Conservation (phyloP, 2,329 filamentous ascomycete species). For the Raffaelea albimanens region DNA sequence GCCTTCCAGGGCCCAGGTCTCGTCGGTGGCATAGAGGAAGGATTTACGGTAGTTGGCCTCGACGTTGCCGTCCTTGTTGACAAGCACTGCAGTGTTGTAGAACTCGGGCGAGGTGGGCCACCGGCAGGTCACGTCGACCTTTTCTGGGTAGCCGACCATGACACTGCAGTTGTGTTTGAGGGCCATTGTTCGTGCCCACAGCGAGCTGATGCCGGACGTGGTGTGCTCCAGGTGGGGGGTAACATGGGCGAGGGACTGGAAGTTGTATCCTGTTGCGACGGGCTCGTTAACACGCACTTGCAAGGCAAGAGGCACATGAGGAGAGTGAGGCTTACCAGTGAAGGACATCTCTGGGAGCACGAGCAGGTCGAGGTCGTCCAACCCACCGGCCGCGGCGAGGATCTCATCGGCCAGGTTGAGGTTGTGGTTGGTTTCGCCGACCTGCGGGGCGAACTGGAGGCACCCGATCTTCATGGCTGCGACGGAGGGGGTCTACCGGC, state of each 20-base stretch:
- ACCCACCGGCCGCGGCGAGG: conserved; percentile 39
- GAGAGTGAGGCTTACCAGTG: conserved; percentile 40
- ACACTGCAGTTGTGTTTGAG: conserved; percentile 59
- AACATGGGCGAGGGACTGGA: conserved; percentile 59
- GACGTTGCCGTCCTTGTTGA: conserved; percentile 50
- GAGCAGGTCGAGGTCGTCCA: conserved; percentile 60
- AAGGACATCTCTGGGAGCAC: conserved; percentile 72
- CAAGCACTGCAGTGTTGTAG: conserved; percentile 45
- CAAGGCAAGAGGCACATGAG: background rate
- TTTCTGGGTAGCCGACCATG: conserved; percentile 66
- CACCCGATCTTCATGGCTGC: conserved; percentile 29
- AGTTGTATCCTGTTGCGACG: conserved; percentile 58
- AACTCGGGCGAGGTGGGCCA: conserved; percentile 45
- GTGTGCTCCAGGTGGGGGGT: conserved; percentile 58
- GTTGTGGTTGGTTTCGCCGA: conserved; percentile 63
- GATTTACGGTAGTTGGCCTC: conserved; percentile 53
- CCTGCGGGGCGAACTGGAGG: conserved; percentile 61
- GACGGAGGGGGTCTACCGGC: background rate
- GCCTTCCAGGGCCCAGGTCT: conserved; percentile 52
- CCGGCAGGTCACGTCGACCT: conserved; percentile 38
- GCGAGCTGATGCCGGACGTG: conserved; percentile 54
- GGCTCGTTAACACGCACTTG: background rate
- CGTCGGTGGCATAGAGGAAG: conserved; percentile 49
- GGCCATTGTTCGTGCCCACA: conserved; percentile 63
- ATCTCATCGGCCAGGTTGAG: conserved; percentile 58